Percentiles rank a stretch among this genome's conserved stretches.
Evolutionary conservation across 441 rosid species (phyloP).

Genomic region (Daphne laureola): DNA sequence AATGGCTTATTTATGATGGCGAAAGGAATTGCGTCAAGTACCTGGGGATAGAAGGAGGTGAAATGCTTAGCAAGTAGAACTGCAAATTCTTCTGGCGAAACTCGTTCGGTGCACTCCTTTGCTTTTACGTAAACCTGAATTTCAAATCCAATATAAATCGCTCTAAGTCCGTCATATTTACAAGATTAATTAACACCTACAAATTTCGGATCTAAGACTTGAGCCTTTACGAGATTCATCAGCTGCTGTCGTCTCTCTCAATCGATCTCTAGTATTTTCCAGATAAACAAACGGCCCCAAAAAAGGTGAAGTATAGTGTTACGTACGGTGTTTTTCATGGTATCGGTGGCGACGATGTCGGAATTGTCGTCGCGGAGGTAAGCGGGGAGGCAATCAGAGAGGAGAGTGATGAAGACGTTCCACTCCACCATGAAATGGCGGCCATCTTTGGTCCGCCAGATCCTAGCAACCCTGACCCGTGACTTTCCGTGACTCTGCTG

Average conservation of each 20-base stretch:
- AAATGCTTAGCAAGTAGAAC: slow-evolving; percentile 71
- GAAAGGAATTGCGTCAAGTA: slow-evolving; percentile 8
- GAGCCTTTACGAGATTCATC: too few relatives aligned
- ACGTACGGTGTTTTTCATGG: slow-evolving; percentile 82
- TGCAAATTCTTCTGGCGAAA: slow-evolving; percentile 80
- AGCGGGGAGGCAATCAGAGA: slow-evolving; percentile 65
- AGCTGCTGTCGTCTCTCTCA: neutral
- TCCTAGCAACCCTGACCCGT: slow-evolving; percentile 72
- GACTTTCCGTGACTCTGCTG: slow-evolving; percentile 88
- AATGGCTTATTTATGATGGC: too few relatives aligned
- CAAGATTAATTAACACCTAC: too few relatives aligned
- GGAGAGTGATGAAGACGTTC: slow-evolving; percentile 61
- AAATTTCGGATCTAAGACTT: too few relatives aligned
- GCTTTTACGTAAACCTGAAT: slow-evolving; percentile 82
- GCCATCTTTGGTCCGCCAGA: slow-evolving; percentile 54
- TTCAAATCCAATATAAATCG: neutral
- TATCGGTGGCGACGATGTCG: slow-evolving; percentile 82
- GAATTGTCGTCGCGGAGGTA: slow-evolving; percentile 66
- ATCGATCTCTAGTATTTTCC: too few relatives aligned
- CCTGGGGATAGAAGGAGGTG: slow-evolving; percentile 68
- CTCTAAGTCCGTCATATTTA: neutral
- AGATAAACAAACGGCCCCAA: neutral
- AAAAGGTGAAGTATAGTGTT: too few relatives aligned
- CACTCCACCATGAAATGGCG: slow-evolving; percentile 66
- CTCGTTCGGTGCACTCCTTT: slow-evolving; percentile 57